Percentiles rank a stretch among this genome's conserved stretches.
phyloP scores from a whole-genome alignment of 148 eudicot species.

The Camellia japonica region DNA sequence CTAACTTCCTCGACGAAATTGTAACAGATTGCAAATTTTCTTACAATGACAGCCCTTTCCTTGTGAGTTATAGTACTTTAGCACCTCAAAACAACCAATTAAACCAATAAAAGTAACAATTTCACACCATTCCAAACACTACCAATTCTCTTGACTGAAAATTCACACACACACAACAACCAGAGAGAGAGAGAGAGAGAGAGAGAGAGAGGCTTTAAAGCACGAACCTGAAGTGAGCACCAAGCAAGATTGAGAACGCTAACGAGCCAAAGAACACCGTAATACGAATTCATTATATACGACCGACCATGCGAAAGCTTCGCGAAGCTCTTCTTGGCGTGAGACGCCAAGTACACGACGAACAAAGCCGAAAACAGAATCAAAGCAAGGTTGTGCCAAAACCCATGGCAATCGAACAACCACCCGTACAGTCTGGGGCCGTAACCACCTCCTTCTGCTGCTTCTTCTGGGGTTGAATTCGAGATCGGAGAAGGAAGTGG shows the following conservation, averaged over 20 bases:
- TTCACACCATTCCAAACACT: not conserved
- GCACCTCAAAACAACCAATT: not conserved
- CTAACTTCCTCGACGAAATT: too few species aligned
- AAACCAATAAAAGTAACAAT: not conserved
- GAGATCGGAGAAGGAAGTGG: conserved; percentile 4
- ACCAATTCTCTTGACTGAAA: too few species aligned
- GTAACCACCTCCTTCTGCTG: conserved; percentile 12
- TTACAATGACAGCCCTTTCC: too few species aligned
- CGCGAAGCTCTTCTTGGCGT: conserved; percentile 47
- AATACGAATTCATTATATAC: conserved; percentile 55
- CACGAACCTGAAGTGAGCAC: conserved; percentile 69
- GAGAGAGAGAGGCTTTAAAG: not conserved
- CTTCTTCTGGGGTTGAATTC: conserved; percentile 11
- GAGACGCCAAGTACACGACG: conserved; percentile 51
- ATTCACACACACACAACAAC: not conserved
- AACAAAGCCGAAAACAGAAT: conserved; percentile 52
- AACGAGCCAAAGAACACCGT: conserved; percentile 66
- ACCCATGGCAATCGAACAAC: conserved; percentile 62
- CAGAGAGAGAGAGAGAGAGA: too few species aligned
- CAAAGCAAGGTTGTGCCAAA: conserved; percentile 56
- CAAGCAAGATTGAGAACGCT: conserved; percentile 65
- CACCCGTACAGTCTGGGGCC: conserved; percentile 38
- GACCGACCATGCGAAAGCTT: conserved; percentile 63
- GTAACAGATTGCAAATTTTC: too few species aligned
- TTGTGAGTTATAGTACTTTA: not conserved